Percentiles rank a stretch among this genome's conserved stretches.
These are phyloP conservation scores for Microdochium trichocladiopsis DNA, from an alignment of 2,329 filamentous ascomycete species.

Conservation along the genomic window DNA sequence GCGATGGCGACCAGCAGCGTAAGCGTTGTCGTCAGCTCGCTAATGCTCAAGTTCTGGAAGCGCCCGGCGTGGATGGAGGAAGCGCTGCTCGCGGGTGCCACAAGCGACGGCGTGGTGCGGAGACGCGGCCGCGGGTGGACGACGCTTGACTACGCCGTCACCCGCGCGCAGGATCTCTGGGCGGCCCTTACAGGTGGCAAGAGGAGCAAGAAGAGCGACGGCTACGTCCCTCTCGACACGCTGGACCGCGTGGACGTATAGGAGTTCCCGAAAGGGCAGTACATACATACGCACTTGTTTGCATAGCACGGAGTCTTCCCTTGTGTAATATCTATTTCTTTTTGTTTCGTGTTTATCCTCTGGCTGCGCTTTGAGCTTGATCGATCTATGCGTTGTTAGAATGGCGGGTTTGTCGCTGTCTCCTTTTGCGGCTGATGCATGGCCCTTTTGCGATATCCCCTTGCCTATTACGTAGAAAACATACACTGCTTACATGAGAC, in stretches of 20 bases:
- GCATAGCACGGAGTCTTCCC: no score
- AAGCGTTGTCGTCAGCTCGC: conserved; percentile 76
- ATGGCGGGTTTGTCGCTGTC: no score
- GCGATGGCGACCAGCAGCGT: conserved; percentile 92
- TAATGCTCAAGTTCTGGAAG: conserved; percentile 82
- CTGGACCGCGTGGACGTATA: conserved; percentile 30
- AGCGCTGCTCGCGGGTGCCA: conserved; percentile 46
- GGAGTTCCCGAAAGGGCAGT: conserved; percentile 1
- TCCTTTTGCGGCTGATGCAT: no score
- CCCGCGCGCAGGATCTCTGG: conserved; percentile 32
- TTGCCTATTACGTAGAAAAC: no score
- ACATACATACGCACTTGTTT: no score
- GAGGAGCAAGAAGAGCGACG: conserved; percentile 34
- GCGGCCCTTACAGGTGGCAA: conserved; percentile 24
- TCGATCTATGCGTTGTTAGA: no score
- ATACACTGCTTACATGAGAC: no score
- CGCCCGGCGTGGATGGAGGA: conserved; percentile 83
- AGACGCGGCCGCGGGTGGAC: conserved; percentile 34
- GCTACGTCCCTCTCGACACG: conserved; percentile 52
- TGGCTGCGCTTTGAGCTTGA: no score
- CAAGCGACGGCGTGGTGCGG: conserved; percentile 33
- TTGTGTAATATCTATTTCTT: no score
- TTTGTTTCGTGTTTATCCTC: no score
- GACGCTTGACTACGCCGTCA: conserved; percentile 27
- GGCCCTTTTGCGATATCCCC: no score